A percentile compares a stretch with the other conserved stretches of the same genome.
phyloP scores from a whole-genome alignment of 192 early-diverging fungal genomes.

The Coemansia sp. region DNA sequence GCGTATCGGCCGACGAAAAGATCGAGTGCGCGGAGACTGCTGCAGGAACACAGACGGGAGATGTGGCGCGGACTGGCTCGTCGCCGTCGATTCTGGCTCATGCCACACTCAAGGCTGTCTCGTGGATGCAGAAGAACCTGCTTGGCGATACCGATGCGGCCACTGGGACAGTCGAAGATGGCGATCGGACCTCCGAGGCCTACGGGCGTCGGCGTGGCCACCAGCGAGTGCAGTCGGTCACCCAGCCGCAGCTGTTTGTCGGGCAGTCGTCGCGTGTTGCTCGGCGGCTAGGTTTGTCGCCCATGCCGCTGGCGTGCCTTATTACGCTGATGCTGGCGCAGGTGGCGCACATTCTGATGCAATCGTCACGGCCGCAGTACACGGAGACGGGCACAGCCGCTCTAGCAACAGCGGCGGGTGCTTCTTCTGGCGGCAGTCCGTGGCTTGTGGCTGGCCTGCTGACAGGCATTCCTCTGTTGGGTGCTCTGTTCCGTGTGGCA shows the following conservation, averaged over 20 bases:
- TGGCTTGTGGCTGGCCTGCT: slow-evolving; percentile 7
- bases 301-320: slow-evolving; percentile 47
- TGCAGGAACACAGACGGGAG: neutral
- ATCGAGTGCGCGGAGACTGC: neutral
- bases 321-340: slow-evolving; percentile 45
- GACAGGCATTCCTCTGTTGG: neutral
- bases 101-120: slow-evolving; percentile 12
- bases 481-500: slow-evolving; percentile 13
- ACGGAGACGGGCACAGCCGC: neutral
- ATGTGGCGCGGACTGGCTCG: slow-evolving; percentile 8
- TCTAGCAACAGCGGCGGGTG: neutral
- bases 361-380: slow-evolving; percentile 12
- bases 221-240: slow-evolving; percentile 25
- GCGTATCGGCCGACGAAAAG: slow-evolving; percentile 6
- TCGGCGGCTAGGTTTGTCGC: slow-evolving; percentile 45
- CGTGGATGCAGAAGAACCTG: slow-evolving; percentile 14
- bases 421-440: no score
- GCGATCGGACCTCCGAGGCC: neutral
- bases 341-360: slow-evolving; percentile 26
- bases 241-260: slow-evolving; percentile 42
- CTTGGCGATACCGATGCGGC: neutral
- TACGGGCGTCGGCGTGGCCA: slow-evolving; percentile 8
- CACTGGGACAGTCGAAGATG: neutral
- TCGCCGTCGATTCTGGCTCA: slow-evolving; percentile 37
- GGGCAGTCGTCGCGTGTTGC: slow-evolving; percentile 50